Evolutionary conservation across 225 moss, liverwort and hornwort genomes (phyloP).

Genomic region (Climacium dendroides): DNA sequence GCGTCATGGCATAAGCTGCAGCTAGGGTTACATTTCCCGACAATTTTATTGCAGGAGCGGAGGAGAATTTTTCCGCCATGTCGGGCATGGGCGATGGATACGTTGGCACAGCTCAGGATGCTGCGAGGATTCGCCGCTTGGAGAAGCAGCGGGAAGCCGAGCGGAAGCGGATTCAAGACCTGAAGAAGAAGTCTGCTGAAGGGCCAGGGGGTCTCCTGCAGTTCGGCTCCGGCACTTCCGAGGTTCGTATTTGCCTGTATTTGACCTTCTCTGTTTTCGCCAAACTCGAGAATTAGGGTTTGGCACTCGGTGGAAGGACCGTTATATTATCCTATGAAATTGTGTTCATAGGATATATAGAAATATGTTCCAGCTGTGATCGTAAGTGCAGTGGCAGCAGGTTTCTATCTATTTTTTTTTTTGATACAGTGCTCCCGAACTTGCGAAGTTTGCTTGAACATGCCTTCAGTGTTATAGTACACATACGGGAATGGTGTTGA

Average conservation of each 20-base stretch:
- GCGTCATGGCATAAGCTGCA: not conserved
- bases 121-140: constrained; percentile 58
- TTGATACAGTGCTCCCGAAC: not conserved
- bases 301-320: not conserved
- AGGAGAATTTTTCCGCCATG: constrained; percentile 1
- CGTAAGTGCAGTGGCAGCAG: not conserved
- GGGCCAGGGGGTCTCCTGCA: constrained; percentile 67
- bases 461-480: not conserved
- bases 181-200: constrained; percentile 73
- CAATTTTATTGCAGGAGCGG: not conserved
- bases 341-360: too few species aligned
- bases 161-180: constrained; percentile 68
- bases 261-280: not conserved
- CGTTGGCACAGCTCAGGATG: constrained; percentile 78
- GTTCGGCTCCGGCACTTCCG: constrained; percentile 77
- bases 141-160: constrained; percentile 76
- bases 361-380: not conserved
- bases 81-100: constrained; percentile 91
- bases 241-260: not conserved
- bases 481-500: not conserved
- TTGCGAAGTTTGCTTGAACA: not conserved
- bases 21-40: not conserved
- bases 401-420: not conserved
- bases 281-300: not conserved
- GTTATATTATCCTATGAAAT: not conserved